Evolutionary conservation across 306 rosid genomes (phyloP).

Genomic region (Quercus dentata): DNA sequence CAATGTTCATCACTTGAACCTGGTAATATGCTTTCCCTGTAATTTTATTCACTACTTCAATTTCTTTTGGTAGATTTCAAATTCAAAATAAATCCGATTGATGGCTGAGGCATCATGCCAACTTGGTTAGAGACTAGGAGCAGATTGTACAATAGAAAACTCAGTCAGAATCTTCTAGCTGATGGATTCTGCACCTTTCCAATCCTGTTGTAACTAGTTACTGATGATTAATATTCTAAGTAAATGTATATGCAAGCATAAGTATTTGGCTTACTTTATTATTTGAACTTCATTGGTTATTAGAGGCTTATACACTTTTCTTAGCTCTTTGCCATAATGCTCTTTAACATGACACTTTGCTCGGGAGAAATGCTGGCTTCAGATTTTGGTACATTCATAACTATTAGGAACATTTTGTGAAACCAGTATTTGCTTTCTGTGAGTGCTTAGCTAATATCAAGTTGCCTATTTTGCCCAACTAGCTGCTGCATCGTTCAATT

Average conservation of each 20-base stretch:
- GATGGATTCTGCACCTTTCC: background rate
- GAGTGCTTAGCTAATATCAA: background rate
- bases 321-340: background rate
- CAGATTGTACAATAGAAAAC: background rate
- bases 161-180: background rate
- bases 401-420: background rate
- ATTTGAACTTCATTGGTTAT: background rate
- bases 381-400: background rate
- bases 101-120: background rate
- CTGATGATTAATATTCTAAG: background rate
- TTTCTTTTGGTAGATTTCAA: background rate
- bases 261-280: background rate
- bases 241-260: background rate
- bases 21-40: conserved; percentile 45
- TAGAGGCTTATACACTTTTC: too few relatives aligned
- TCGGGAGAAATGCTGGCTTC: background rate
- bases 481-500: background rate
- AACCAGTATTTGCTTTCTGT: background rate
- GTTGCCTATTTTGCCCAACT: background rate
- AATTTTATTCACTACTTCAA: background rate
- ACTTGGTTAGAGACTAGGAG: background rate
- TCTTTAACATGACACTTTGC: background rate
- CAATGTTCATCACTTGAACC: conserved; percentile 76
- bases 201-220: background rate
- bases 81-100: background rate